Conservation (phyloP, 2,329 filamentous ascomycete genomes). For the Pseudogymnoascus verrucosus region DNA sequence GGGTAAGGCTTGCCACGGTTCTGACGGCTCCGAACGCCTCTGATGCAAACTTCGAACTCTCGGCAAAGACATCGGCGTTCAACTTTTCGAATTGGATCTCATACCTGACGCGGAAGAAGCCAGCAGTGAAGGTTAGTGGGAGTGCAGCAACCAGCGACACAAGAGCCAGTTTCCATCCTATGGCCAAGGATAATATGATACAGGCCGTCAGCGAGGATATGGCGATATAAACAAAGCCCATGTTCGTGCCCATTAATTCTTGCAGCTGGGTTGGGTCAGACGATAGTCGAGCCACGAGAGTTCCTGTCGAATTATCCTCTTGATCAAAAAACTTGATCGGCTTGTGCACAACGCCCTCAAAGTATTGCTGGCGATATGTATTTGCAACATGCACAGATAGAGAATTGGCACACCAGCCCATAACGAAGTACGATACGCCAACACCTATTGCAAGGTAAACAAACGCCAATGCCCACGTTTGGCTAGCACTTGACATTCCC, state of each 20-base stretch:
- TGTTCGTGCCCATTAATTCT: constrained; percentile 41
- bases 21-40: constrained; percentile 56
- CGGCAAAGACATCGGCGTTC: constrained; percentile 49
- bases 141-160: constrained; percentile 54
- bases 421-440: constrained; percentile 45
- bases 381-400: constrained; percentile 26
- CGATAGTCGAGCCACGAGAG: constrained; percentile 38
- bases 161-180: constrained; percentile 69
- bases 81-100: constrained; percentile 49
- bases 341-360: constrained; percentile 37
- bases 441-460: constrained; percentile 46
- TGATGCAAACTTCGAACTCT: constrained; percentile 55
- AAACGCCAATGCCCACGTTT: constrained; percentile 59
- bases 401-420: constrained; percentile 37
- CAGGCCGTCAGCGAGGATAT: constrained; percentile 59
- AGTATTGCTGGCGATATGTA: constrained; percentile 36
- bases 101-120: constrained; percentile 42
- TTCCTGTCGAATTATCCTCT: constrained; percentile 39
- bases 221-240: constrained; percentile 51
- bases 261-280: constrained; percentile 42
- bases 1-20: constrained; percentile 52
- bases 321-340: constrained; percentile 35
- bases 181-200: constrained; percentile 59
- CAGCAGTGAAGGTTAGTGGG: constrained; percentile 40
- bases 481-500: background rate